Base-by-base conservation (phyloP, 2,329 filamentous ascomycete species). In the Furcasterigmium furcatum region DNA sequence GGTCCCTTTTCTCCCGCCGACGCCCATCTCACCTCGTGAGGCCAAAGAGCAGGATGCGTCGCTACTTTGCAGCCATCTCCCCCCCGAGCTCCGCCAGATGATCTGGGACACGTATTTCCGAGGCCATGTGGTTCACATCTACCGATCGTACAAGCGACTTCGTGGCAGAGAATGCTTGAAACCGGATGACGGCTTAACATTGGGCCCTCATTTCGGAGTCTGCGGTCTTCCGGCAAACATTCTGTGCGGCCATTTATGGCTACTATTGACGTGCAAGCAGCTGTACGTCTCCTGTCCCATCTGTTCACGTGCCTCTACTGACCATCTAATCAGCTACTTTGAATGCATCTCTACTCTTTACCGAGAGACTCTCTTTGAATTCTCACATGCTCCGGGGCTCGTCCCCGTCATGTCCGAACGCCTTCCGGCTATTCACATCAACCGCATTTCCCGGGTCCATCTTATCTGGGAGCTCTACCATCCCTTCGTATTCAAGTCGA, bases 31-130 rank as follows among this genome's bases (percentile, higher is more conserved):
- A n/a, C 44, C 50, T 46, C 48, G 22, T 30, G 36, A 10, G 24
- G 41, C 50, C 27, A 46, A 46, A 41, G 40, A 45, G 38, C 50
- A 52, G 45, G 30, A 52, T 45, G 41, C 43, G 41, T 44, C 44
- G 35, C 45, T 39, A 24, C 45, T 52, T 35, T 48, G 35, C 39
- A 34, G 27, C 14, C 49, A 20, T 27, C 41, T 52, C 4, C 50
- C 50, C 38, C 43, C 43, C 20, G 50, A 52, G 46, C 19, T 52
- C 14, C 48, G 50, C 30, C 40, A 36, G 38, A 43, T 50, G 45
- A 52, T 52, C 29, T 52, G 50, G 50, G 43, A 52, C n/a, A 38
- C 41, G 16, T 48, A 45, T 44, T 46, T 48, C 38, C 21, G 45
- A n/a, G 46, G 40, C 22, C 44, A 52, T 46, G 48, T 41, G 9